Base-by-base conservation (phyloP, 257 asterid genomes). In the Jasminum sambac region DNA sequence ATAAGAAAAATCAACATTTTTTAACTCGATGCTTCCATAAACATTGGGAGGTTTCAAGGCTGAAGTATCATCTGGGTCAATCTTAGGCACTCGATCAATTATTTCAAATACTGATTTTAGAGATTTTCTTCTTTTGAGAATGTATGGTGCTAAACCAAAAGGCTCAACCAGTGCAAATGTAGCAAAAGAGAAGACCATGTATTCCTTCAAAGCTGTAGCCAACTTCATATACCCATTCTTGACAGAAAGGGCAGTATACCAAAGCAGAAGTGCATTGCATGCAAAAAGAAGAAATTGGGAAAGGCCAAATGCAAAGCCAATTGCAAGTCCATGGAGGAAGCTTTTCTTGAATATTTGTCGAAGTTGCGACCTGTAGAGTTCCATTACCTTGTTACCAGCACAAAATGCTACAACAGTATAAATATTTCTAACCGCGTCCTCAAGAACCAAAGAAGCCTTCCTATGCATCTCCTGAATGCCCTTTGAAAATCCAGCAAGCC, bases 391-490 rank as follows among this genome's bases (percentile, higher is more conserved):
- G 90, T 95, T 88, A 74, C 99, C 98, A 62, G 99, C 97, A 83
- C 99, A 95, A 76, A 95, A 95, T 60, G 99, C 95, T 59, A 95
- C 98, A 66, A 95, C 99, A 30, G 99, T 91, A 67, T 95, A 95
- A 57, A 95, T 95, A 71, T 95, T 95, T 80, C 99, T 84, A 72
- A 95, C 99, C 19, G 99, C 97, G 75, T 95, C 99, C 84, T 95
- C 98, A 68, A 95, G 86, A 55, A 91, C 99, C 80, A 95, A 81
- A 41, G 99, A 95, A 72, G 98, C 99, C 83, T 91, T 95, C 86
- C 99, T 84, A 60, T 95, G 99, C 99, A 95, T 95, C 83, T 95
- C 99, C 79, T 95, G 99, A 66, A 95, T 91, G 72, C 99, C 99
- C 81, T 90, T 95, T 9, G 99, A 95, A 80, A 95, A 95, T 74